phyloP scores from a whole-genome alignment of 2,329 filamentous ascomycete species.

The Fusarium sp. region DNA sequence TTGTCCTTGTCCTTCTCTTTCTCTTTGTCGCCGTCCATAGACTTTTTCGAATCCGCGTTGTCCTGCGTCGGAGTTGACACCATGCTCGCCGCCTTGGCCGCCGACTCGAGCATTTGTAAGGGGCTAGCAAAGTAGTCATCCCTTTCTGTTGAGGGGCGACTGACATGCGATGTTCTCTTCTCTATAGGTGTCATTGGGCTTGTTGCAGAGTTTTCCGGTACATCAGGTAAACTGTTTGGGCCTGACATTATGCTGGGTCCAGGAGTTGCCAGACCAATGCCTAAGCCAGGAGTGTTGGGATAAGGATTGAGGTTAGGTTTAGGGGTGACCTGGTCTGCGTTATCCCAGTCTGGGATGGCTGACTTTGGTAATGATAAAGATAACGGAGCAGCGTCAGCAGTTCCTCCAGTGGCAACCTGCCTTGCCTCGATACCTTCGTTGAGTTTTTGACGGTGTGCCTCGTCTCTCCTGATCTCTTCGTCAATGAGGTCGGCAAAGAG shows the following conservation, averaged over 20 bases:
- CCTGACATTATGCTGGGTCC: conserved; percentile 50
- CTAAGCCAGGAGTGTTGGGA: conserved; percentile 81
- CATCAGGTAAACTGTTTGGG: conserved; percentile 59
- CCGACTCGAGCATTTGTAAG: conserved; percentile 64
- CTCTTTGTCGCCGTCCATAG: conserved; percentile 63
- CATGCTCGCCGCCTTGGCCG: conserved; percentile 63
- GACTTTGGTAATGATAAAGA: conserved; percentile 67
- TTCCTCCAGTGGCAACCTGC: conserved; percentile 58
- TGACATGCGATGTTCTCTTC: conserved; percentile 69
- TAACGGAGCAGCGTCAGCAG: conserved; percentile 69
- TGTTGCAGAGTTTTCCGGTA: conserved; percentile 63
- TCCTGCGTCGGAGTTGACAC: conserved; percentile 62
- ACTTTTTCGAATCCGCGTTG: conserved; percentile 63
- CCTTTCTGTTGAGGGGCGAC: conserved; percentile 73
- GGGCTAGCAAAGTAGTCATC: conserved; percentile 85
- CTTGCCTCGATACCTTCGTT: conserved; percentile 74
- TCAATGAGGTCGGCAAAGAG: conserved; percentile 91
- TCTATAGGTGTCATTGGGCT: conserved; percentile 65
- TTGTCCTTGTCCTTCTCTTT: conserved; percentile 68
- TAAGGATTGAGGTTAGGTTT: conserved; percentile 75
- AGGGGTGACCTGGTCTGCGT: conserved; percentile 67
- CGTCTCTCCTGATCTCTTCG: conserved; percentile 89
- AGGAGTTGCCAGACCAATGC: conserved; percentile 84
- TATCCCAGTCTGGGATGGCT: conserved; percentile 55
- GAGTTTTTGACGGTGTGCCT: conserved; percentile 77